Evolutionary conservation across 228 moss, liverwort and hornwort genomes (phyloP).

Genomic region (Sphagnum fallax): DNA sequence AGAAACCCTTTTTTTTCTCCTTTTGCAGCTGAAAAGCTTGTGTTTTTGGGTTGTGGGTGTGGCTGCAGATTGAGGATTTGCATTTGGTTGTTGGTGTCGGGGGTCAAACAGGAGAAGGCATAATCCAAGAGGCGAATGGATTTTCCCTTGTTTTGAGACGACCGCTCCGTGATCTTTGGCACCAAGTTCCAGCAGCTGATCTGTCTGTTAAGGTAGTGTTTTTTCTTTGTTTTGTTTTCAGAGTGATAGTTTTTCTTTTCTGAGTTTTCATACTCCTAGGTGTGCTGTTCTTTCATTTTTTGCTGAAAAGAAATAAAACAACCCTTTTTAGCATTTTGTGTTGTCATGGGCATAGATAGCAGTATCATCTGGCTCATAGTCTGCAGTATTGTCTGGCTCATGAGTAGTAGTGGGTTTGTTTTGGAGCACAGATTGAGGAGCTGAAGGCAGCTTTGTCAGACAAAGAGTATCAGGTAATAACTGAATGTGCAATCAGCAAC

Average conservation of each 20-base stretch:
- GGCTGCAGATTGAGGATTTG: constrained; percentile 74
- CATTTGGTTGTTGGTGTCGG: constrained; percentile 80
- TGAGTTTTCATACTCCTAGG: too few relatives aligned
- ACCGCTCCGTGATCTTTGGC: constrained; percentile 92
- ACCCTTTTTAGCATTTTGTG: too few relatives aligned
- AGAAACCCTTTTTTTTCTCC: too few relatives aligned
- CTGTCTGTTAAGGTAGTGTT: constrained; percentile 67
- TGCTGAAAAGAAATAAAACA: too few relatives aligned
- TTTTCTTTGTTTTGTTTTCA: background rate
- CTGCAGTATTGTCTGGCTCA: too few relatives aligned
- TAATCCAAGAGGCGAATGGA: constrained; percentile 81
- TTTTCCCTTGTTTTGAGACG: constrained; percentile 67
- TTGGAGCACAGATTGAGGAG: constrained; percentile 54
- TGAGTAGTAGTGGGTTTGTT: background rate
- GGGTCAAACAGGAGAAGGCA: constrained; percentile 75
- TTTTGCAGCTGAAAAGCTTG: too few relatives aligned
- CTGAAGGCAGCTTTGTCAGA: constrained; percentile 86
- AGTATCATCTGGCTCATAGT: too few relatives aligned
- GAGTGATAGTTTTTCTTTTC: too few relatives aligned
- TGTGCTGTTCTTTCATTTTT: too few relatives aligned
- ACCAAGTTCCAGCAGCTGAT: constrained; percentile 69
- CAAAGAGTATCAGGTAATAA: constrained; percentile 89
- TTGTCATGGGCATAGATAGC: too few relatives aligned
- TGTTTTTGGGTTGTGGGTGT: background rate
- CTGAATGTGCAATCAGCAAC: constrained; percentile 77